Base-by-base conservation (phyloP, 1,139 yeast species). In the Tardiomyces digboiensis region DNA sequence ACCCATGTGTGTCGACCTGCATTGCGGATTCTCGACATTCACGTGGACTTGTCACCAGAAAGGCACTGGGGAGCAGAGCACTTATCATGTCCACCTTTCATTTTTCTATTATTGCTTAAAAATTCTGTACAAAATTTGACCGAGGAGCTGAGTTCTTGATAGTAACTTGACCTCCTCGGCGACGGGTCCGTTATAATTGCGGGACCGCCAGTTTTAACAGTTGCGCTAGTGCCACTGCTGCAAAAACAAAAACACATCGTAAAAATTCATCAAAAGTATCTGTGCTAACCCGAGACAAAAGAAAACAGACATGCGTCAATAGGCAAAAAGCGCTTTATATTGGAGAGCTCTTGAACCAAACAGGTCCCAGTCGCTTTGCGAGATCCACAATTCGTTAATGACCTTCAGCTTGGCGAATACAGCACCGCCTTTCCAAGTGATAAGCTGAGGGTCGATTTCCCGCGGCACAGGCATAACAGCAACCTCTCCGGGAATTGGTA, bases 371-470 rank as follows among this genome's bases (percentile, higher is more conserved):
- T 91, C 97, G 16, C 71, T 69, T 29, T 66, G 68, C 7, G 80
- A 72, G 39, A 93, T 76, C 89, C 94, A 88, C 71, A 88, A 70
- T 66, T 91, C 98, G 53, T 83, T 86, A 22, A 81, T 78, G 46
- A 91, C 80, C 65, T 88, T 88, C 52, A 91, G 72, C 54, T 94
- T 74, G 2, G 89, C 80, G 60, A 78, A 83, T 16, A 91, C 96
- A 44, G 89, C 74, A 1, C 93, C 97, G 33, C 98, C 98, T 61
- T 86, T 89, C 97, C 98, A 91, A 1, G 82, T 74, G 47, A 91
- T 66, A 54, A 80, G 71, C 41, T 78, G 76, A 0, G 97, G 95
- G 58, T 89, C 96, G 66, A 87, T 81, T 45, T 88, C 96, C 49
- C 89, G 72, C 20, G 97, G 95, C 8, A 93, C 78, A 1, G 97